Evolutionary conservation across 208 protist genomes (phyloP), one percentile per base, ranked within the genome.

Genomic region (Crithidia mellificae): DNA sequence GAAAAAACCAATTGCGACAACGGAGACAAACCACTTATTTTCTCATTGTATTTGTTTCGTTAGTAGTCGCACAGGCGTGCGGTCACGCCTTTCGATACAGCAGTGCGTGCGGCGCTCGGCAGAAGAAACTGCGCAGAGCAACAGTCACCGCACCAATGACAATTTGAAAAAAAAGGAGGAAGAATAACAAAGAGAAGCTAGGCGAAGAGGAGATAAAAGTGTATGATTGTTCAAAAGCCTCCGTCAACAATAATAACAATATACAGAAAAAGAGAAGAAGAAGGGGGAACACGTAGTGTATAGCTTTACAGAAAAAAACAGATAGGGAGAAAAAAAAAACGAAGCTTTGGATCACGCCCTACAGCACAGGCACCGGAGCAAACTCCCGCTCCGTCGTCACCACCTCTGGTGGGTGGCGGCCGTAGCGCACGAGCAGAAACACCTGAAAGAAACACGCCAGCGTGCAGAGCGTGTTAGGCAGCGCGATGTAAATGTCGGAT

Each of bases 371-470:
- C 8, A 80, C 59, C 2, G 58, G 57, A 5, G 75, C 71, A 6
- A 73, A 32, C 27, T 64, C 27, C 22, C 44, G 25, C 6, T 43
- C 51, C 29, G 79, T 43, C 2, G 44, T 39, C 8, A 81, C 47
- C 20, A n/a, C 62, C n/a, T 68, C 69, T 9, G 58, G 36, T 0
- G 69, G 72, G 24, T 34, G 66, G 6, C 80, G 74, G 24, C 84
- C 84, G 70, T 90, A 87, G 38, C 74, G 68, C 15, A 90, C 0
- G 14, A 90, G 61, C 19, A 90, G 70, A 49, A 65, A 78, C 11
- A 84, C 43, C 66, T 87, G 84, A 29, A 90, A 87, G 34, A 83
- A 59, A 57, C 78, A 87, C 3, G 81, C 73, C 12, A 79, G 14
- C 32, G 77, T 77, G 57, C 84, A 83, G 17, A 87, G 63, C 6